Conservation (phyloP, 176 grass and related monocot species). For the Eleusine indica region DNA sequence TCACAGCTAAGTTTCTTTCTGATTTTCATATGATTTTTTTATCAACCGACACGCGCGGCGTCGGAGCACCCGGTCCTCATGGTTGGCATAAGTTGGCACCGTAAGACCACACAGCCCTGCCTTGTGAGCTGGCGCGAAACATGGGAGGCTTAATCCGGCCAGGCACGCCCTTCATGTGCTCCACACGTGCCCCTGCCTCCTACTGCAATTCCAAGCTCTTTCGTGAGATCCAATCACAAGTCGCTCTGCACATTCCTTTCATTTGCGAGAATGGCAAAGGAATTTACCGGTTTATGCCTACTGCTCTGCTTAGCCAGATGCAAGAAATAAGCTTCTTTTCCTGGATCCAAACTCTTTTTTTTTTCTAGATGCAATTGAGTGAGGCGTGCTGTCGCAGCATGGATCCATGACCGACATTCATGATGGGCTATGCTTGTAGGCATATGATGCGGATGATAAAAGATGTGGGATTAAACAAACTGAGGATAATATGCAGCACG, state of each 20-base stretch:
- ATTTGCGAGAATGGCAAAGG: neutral
- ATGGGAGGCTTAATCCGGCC: neutral
- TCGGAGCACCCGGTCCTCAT: neutral
- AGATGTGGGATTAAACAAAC: neutral
- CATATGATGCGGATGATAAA: neutral
- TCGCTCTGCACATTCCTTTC: neutral
- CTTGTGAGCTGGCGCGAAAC: neutral
- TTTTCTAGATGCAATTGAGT: slow-evolving; percentile 7
- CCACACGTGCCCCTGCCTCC: slow-evolving; percentile 4
- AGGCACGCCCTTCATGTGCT: neutral
- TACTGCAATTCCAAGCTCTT: neutral
- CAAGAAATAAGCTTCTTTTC: neutral
- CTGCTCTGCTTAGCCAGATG: neutral
- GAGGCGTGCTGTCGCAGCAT: slow-evolving; percentile 16
- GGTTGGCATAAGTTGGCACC: neutral
- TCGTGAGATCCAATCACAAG: neutral
- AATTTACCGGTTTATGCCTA: neutral
- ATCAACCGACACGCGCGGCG: neutral
- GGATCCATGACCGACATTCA: neutral
- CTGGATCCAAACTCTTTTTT: neutral
- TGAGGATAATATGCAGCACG: neutral
- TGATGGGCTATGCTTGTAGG: neutral
- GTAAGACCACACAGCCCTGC: neutral
- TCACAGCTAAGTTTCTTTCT: too few species aligned
- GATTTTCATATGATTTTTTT: neutral